Evolutionary conservation across 1,139 yeast species (phyloP), one percentile per base, ranked within the genome.

Genomic region (Pneumocystis oryctolagi): DNA sequence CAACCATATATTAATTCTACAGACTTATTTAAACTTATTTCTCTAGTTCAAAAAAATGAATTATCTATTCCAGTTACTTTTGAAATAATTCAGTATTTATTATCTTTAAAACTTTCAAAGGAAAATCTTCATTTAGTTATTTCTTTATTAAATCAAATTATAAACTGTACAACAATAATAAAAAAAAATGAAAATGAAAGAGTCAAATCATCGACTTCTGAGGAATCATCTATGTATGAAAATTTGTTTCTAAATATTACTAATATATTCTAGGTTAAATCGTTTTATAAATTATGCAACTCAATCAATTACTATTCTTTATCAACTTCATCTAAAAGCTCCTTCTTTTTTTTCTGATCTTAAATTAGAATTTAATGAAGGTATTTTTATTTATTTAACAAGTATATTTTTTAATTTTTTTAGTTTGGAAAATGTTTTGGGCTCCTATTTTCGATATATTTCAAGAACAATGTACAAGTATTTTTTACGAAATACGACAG

Each of bases 401-500:
- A 60, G 39, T 31, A 18, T 35, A 18, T 20, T 37, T n/a, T 32
- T 37, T 32, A 60, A 62, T 47, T 18, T 47, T 25, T 25, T 47
- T 47, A 47, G 55, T 62, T 34, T 67, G 69, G 69, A 58, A 61
- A 31, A 62, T 61, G 31, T 68, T 64, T 55, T 69, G 68, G 67
- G 62, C 62, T 39, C 66, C 67, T 28, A 63, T 68, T 30, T 62
- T 67, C 16, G 64, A 87, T 71, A 92, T 94, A 0, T 77, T 89
- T 65, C 89, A 94, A 0, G 90, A 86, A 69, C 96, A 89, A 73
- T 87, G 96, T 71, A 81, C 87, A 72, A 89, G 89, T 69, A 95
- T 95, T 9, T 87, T 95, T 71, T 79, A 88, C 47, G 89, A 86
- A 70, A 78, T 89, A 14, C 77, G 96, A 60, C 74, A 80, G 0